phyloP scores from a whole-genome alignment of 2,329 filamentous ascomycete species.

The Cladosporium austrohemisphaericum region DNA sequence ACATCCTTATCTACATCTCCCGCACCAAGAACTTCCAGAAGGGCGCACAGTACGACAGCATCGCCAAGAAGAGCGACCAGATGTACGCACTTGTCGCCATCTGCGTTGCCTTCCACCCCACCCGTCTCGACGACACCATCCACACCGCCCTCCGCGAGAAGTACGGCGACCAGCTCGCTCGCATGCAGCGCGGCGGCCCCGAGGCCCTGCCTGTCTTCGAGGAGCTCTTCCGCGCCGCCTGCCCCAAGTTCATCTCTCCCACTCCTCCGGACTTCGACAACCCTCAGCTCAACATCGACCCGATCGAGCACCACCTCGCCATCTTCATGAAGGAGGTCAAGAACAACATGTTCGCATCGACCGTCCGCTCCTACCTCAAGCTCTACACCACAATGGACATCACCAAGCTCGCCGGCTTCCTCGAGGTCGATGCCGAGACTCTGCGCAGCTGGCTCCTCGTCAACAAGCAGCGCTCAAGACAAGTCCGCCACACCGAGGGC shows the following conservation, averaged over 20 bases:
- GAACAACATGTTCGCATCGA: constrained; percentile 97
- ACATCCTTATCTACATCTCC: constrained; percentile 98
- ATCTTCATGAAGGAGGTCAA: constrained; percentile 99
- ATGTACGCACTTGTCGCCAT: constrained; percentile 99
- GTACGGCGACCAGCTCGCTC: constrained; percentile 96
- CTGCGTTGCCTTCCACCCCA: constrained; percentile 97
- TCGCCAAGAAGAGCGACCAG: constrained; percentile 99
- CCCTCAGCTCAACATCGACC: constrained; percentile 92
- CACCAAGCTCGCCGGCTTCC: constrained; percentile 94
- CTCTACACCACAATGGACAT: constrained; percentile 99
- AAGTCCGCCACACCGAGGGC: constrained; percentile 89
- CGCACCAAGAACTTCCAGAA: constrained; percentile 99
- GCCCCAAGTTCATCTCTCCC: constrained; percentile 98
- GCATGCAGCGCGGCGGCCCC: constrained; percentile 92
- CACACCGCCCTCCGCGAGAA: constrained; percentile 97
- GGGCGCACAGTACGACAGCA: constrained; percentile 95
- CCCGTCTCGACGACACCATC: constrained; percentile 95
- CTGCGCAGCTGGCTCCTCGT: constrained; percentile 89
- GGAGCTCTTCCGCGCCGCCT: constrained; percentile 95
- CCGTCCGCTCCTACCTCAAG: constrained; percentile 96
- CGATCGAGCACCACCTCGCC: constrained; percentile 91
- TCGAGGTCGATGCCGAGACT: constrained; percentile 95
- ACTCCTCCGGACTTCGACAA: constrained; percentile 97
- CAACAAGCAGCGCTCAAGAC: constrained; percentile 97
- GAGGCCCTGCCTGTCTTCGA: constrained; percentile 95